Percentiles rank a stretch among this genome's conserved stretches.
Conservation (phyloP, 2,329 filamentous ascomycete genomes). For the Conoideocrella luteorostrata region DNA sequence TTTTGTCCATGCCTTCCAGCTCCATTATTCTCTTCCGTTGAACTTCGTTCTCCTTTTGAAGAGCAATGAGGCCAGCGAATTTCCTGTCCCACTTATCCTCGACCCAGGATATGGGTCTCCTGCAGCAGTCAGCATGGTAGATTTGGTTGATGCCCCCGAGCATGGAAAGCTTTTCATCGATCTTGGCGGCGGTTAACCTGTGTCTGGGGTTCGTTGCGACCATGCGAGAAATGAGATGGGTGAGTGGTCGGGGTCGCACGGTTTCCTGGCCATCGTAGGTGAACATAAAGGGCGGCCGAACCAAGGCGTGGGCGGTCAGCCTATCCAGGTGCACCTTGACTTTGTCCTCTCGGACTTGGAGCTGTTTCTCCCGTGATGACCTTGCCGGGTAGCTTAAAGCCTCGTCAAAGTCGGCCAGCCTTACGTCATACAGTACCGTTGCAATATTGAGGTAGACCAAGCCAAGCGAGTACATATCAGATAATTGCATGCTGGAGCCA, state of each 20-base stretch:
- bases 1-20: slow-evolving; percentile 33
- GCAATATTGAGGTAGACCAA: slow-evolving; percentile 39
- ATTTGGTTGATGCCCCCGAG: slow-evolving; percentile 41
- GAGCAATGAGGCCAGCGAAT: slow-evolving; percentile 18
- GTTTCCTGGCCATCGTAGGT: slow-evolving; percentile 31
- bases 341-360: slow-evolving; percentile 25
- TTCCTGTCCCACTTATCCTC: slow-evolving; percentile 32
- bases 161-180: slow-evolving; percentile 35
- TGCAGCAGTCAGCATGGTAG: slow-evolving; percentile 41
- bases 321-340: slow-evolving; percentile 26
- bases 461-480: slow-evolving; percentile 43
- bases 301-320: slow-evolving; percentile 28
- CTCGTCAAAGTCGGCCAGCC: slow-evolving; percentile 32
- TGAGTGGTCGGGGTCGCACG: slow-evolving; percentile 33
- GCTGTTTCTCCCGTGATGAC: slow-evolving; percentile 25
- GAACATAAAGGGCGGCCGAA: slow-evolving; percentile 29
- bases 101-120: slow-evolving; percentile 29
- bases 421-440: slow-evolving; percentile 35
- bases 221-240: slow-evolving; percentile 32
- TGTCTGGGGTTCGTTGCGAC: slow-evolving; percentile 23
- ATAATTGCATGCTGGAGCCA: slow-evolving; percentile 37
- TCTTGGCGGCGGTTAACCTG: slow-evolving; percentile 28
- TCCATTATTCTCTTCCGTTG: slow-evolving; percentile 26
- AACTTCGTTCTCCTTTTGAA: slow-evolving; percentile 27
- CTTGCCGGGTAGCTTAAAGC: slow-evolving; percentile 24